Conservation (phyloP, 176 grass and related monocot species). For the Tillandsia leiboldiana region DNA sequence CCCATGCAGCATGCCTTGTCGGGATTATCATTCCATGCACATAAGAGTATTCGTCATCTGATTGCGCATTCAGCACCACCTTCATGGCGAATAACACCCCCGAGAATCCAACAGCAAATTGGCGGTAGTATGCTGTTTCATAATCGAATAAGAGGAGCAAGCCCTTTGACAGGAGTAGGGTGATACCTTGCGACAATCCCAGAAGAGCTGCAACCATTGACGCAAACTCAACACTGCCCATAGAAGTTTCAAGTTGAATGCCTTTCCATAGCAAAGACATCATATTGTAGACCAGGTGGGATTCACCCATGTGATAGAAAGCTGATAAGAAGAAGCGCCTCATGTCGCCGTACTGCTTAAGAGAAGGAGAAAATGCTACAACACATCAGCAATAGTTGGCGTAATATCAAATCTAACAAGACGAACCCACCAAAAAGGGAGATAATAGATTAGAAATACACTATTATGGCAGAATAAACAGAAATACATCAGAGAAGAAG, state of each 20-base stretch:
- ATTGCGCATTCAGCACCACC: slow-evolving; percentile 66
- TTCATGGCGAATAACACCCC: slow-evolving; percentile 89
- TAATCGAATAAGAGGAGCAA: slow-evolving; percentile 42
- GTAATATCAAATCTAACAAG: neutral
- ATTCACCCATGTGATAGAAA: slow-evolving; percentile 76
- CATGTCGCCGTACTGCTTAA: slow-evolving; percentile 49
- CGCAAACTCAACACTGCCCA: slow-evolving; percentile 67
- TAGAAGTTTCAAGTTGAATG: slow-evolving; percentile 70
- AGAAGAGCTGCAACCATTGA: slow-evolving; percentile 68
- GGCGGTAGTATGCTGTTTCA: slow-evolving; percentile 41
- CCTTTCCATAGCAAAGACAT: slow-evolving; percentile 95
- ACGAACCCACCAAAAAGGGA: neutral
- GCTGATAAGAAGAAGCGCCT: slow-evolving; percentile 81
- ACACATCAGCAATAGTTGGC: neutral
- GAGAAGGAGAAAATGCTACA: slow-evolving; percentile 6
- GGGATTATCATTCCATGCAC: slow-evolving; percentile 72
- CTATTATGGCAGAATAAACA: no score
- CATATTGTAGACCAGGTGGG: slow-evolving; percentile 94
- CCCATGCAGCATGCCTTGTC: slow-evolving; percentile 75
- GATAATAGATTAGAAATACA: neutral
- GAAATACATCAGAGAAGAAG: no score
- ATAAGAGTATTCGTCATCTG: slow-evolving; percentile 35
- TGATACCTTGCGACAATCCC: slow-evolving; percentile 66
- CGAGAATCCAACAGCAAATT: slow-evolving; percentile 72
- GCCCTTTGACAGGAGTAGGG: slow-evolving; percentile 49